Conservation (phyloP, 352 stramenopile species). For the Phytophthora nicotianae region DNA sequence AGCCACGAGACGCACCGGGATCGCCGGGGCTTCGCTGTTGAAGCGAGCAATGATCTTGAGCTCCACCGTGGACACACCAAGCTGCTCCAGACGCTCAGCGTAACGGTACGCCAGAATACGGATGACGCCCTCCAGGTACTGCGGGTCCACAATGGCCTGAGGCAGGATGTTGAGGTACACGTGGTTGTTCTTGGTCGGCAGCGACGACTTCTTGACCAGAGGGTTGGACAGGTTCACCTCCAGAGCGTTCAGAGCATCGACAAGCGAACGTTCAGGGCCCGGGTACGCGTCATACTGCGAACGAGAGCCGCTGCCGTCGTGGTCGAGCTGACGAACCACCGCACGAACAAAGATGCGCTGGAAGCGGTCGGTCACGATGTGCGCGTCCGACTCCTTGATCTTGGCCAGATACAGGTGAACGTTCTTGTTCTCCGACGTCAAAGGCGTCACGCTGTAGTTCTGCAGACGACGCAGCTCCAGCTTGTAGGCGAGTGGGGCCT, state of each 20-base stretch:
- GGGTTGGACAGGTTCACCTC: slow-evolving; percentile 96
- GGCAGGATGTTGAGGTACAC: slow-evolving; percentile 99
- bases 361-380: slow-evolving; percentile 88
- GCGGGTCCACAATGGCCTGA: slow-evolving; percentile 93
- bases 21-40: slow-evolving; percentile 91
- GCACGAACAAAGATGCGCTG: slow-evolving; percentile 97
- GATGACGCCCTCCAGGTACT: slow-evolving; percentile 97
- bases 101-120: slow-evolving; percentile 87
- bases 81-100: slow-evolving; percentile 89
- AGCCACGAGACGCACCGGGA: slow-evolving; percentile 96
- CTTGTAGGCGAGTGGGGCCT: slow-evolving; percentile 97
- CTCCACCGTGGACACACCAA: slow-evolving; percentile 97
- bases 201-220: slow-evolving; percentile 74
- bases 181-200: slow-evolving; percentile 96
- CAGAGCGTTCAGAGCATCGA: slow-evolving; percentile 98
- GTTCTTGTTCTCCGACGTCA: slow-evolving; percentile 95
- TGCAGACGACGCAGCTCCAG: slow-evolving; percentile 97
- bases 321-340: slow-evolving; percentile 92
- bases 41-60: slow-evolving; percentile 96
- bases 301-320: slow-evolving; percentile 66
- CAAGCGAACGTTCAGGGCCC: slow-evolving; percentile 97
- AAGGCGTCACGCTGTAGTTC: slow-evolving; percentile 97
- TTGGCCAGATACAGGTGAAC: slow-evolving; percentile 98
- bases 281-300: slow-evolving; percentile 92
- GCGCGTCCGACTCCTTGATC: slow-evolving; percentile 84